Base-by-base conservation (phyloP, 179 eudicot species). In the Sideroxylon spinosum region DNA sequence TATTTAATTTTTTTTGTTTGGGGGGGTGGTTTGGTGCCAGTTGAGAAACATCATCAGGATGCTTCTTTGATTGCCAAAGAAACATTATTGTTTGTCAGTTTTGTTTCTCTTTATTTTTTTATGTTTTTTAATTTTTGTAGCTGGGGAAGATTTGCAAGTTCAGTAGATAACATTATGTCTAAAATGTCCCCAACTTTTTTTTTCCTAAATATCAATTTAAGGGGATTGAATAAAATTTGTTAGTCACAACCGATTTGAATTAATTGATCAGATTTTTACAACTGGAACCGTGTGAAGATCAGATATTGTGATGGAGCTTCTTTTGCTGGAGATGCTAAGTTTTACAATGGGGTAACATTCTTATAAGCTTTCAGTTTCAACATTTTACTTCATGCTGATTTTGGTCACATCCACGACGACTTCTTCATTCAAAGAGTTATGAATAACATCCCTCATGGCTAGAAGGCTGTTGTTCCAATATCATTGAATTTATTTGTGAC, bases 281-380 rank as follows among this genome's bases (percentile, higher is more conserved):
- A 95, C 73, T 95, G 99, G 99, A 95, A 95, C 73, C 99, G 99
- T 44, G 98, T 95, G 72, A 93, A 91, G 91, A 77, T 95, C 63
- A 86, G 98, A 88, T 95, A 95, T 32, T 95, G 99, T 80, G 99
- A 95, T 75, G 99, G 99, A 52, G 99, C 97, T 59, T 95, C 99
- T 7, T 95, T 93, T 86, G 91, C 93, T 55, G 99, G 99, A 13
- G 82, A 95, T 68, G 80, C 93, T 64, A 81, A 78, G 82, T 93
- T 87, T 64, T 73, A 84, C 70, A 93, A 95, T 82, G 97, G 92
- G 91, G 98, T 95, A 82, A 73, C 60, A 25, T 48, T 68, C 63
- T 46, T 19, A 25, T 19, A 48, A 14, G 2, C 32, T 37, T 44
- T 14, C 44, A 20, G 37, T 29, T 65, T 53, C 22, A 28, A 7